Conservation (phyloP, 805 yeast species). For the Suhomyces xylopsoci region DNA sequence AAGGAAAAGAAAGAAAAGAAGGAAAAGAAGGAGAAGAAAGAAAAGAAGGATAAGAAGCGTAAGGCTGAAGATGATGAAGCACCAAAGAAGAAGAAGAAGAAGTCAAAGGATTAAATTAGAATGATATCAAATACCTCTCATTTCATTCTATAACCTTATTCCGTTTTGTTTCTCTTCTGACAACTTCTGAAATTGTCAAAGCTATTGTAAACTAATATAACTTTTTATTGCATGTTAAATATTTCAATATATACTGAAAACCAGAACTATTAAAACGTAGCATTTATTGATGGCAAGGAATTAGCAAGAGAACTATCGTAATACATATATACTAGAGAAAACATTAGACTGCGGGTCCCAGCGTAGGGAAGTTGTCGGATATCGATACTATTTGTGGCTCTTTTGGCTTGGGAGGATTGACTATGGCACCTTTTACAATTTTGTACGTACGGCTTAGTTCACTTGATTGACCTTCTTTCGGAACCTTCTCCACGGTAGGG, state of each 20-base stretch:
- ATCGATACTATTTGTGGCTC: background rate
- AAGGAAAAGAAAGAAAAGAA: constrained; percentile 35
- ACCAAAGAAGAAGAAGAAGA: constrained; percentile 43
- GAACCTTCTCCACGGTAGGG: constrained; percentile 44
- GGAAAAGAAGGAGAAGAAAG: constrained; percentile 36
- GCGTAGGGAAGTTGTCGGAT: background rate
- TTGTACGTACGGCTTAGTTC: constrained; percentile 55
- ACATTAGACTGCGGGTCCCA: background rate
- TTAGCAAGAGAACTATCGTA: background rate
- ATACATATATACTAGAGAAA: background rate
- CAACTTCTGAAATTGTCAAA: background rate
- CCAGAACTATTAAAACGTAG: background rate
- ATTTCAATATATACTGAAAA: constrained; percentile 12
- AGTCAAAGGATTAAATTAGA: constrained; percentile 39
- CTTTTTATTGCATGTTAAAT: constrained; percentile 27
- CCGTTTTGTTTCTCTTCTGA: constrained; percentile 4
- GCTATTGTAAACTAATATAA: constrained; percentile 22
- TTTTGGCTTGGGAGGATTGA: background rate
- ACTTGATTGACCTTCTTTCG: constrained; percentile 46
- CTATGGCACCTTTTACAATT: constrained; percentile 20
- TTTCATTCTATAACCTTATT: constrained; percentile 3
- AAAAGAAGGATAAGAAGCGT: constrained; percentile 36
- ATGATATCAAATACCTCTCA: background rate
- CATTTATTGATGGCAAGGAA: background rate
- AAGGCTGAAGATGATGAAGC: constrained; percentile 38